Conservation (phyloP, 2,329 filamentous ascomycete species). For the Daldinia sp. region DNA sequence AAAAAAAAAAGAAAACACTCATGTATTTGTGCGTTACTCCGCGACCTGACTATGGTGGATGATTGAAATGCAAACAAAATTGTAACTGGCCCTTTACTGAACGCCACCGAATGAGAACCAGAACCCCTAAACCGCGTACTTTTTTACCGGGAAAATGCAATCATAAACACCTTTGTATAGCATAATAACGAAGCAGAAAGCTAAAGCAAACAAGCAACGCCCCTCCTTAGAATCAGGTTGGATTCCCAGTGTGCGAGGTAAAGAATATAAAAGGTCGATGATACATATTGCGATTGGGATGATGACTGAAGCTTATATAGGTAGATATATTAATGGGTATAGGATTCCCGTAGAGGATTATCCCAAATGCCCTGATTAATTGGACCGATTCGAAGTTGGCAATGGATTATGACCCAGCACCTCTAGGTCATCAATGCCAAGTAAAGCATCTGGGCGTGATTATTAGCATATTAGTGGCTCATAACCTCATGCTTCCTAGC, state of each 20-base stretch:
- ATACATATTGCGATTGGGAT: slow-evolving; percentile 2
- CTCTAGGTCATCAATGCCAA: background rate
- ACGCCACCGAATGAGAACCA: slow-evolving; percentile 34
- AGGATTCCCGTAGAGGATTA: slow-evolving; percentile 1
- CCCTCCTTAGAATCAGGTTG: slow-evolving; percentile 17
- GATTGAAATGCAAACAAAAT: slow-evolving; percentile 24
- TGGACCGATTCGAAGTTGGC: background rate
- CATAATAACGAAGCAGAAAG: slow-evolving; percentile 12
- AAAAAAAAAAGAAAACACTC: slow-evolving; percentile 4
- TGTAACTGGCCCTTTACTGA: slow-evolving; percentile 21
- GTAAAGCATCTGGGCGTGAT: background rate
- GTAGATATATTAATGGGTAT: slow-evolving; percentile 1
- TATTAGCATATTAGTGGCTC: slow-evolving; percentile 45
- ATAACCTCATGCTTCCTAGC: slow-evolving; percentile 46
- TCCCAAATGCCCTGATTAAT: background rate
- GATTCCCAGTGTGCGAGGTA: slow-evolving; percentile 25
- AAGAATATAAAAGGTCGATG: slow-evolving; percentile 15
- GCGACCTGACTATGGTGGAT: slow-evolving; percentile 21
- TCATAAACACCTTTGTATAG: slow-evolving; percentile 32
- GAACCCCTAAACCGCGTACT: slow-evolving; percentile 20
- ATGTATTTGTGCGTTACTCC: slow-evolving; percentile 13
- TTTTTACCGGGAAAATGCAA: slow-evolving; percentile 41
- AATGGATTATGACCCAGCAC: slow-evolving; percentile 1
- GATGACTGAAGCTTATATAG: slow-evolving; percentile 8
- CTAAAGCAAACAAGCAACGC: background rate